These are phyloP conservation scores for Pestalotiopsis sp. DNA, from an alignment of 2,329 filamentous ascomycete species.

Conservation along the genomic window DNA sequence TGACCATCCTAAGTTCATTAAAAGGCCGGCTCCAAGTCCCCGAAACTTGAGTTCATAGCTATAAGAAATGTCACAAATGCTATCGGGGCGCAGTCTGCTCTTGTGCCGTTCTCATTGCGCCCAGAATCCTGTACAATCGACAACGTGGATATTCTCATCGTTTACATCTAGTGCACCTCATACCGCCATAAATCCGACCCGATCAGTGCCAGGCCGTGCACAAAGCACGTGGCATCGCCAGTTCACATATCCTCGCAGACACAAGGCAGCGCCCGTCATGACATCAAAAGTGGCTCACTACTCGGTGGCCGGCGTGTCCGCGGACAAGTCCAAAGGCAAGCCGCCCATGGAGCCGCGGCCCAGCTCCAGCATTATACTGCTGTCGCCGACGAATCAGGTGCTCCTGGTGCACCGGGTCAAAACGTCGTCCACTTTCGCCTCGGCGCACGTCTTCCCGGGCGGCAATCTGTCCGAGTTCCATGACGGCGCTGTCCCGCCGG, in stretches of 20 bases:
- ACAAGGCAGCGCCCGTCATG: neutral
- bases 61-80: slow-evolving; percentile 5
- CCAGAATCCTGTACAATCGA: neutral
- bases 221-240: neutral
- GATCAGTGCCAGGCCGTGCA: too few relatives aligned
- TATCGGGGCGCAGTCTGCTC: neutral
- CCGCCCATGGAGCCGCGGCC: slow-evolving; percentile 41
- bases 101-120: neutral
- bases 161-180: neutral
- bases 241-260: neutral
- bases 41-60: neutral
- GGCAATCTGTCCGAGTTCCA: slow-evolving; percentile 80
- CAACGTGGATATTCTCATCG: neutral
- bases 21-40: neutral
- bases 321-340: slow-evolving; percentile 28
- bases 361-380: slow-evolving; percentile 71
- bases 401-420: slow-evolving; percentile 85
- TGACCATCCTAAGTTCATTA: neutral
- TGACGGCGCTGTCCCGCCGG: slow-evolving; percentile 62
- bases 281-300: slow-evolving; percentile 9
- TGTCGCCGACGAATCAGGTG: slow-evolving; percentile 86
- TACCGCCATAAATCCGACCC: neutral
- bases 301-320: slow-evolving; percentile 7
- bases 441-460: slow-evolving; percentile 93
- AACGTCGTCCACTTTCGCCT: slow-evolving; percentile 82